Conservation (phyloP, 73 alveolate genomes). For the Tetrahymena elliotti region DNA sequence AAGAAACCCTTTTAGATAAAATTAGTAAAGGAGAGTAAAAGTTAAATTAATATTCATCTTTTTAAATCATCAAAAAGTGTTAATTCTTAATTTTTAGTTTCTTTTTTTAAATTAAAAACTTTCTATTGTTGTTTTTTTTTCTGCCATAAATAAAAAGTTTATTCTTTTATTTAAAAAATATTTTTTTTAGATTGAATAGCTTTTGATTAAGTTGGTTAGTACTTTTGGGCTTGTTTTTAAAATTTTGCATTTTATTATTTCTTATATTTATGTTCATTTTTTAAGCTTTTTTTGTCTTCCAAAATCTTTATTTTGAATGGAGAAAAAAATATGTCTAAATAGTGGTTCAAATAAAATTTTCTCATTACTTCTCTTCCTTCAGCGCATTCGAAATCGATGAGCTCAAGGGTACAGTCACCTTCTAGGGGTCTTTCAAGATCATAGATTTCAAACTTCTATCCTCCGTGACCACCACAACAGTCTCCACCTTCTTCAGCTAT, state of each 20-base stretch:
- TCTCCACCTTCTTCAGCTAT: constrained; percentile 41
- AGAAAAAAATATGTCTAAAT: neutral
- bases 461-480: constrained; percentile 27
- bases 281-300: neutral
- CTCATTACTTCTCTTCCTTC: constrained; percentile 74
- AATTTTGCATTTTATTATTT: no score
- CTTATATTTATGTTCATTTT: neutral
- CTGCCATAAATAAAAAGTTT: neutral
- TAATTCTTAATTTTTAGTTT: neutral
- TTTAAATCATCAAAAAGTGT: neutral
- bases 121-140: neutral
- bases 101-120: neutral
- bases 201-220: neutral
- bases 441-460: constrained; percentile 65
- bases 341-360: neutral
- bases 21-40: neutral
- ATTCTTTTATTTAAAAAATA: no score
- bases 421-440: constrained; percentile 96
- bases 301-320: neutral
- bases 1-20: neutral
- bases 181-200: no score
- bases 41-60: neutral
- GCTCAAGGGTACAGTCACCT: constrained; percentile 95
- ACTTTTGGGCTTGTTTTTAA: neutral
- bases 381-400: constrained; percentile 88